Evolutionary conservation across 83 land plant genomes (phyloP), one percentile per base, ranked within the genome.

Genomic region (Diphasiastrum complanatum): DNA sequence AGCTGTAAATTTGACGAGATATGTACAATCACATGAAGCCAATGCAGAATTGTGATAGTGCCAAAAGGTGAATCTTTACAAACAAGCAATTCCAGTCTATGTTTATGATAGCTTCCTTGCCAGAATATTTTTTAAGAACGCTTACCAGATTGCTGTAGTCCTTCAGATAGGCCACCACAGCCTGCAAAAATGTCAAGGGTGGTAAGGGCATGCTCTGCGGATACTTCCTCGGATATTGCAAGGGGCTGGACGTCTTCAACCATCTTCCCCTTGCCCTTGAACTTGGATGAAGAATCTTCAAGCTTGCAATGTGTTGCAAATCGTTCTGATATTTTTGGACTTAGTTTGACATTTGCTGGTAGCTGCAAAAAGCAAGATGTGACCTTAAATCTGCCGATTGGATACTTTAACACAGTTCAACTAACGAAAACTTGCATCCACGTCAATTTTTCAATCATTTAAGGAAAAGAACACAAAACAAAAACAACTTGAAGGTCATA

Each of bases 141-240:
- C 30, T 24, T 67, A 93, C 99, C 99, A 45, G 99, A 75, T 66
- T 89, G 79, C 16, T 86, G 80, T 53, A 93, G 56, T 8, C 99
- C 96, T 33, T 93, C 85, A 14, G 96, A 93, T 55, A 93, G 67
- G 43, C 98, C 98, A 63, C 98, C 98, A 81, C 98, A 93, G 35
- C 98, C 98, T 75, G 98, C 88, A 82, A 93, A 93, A 33, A 93
- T 93, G 62, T 93, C 98, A n/a, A 93, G 63, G 12, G 95, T 85
- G 4, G 89, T 72, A 57, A 93, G 54, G 33, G 69, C 51, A 37
- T 66, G 40, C 23, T 71, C 64, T 20, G 63, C 49, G 24, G 69
- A 49, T 30, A 34, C 47, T 22, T 52, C 68, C 20, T 19, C 48
- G 54, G 46, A 8, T 26, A 54, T 41, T 34, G 68, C 75, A 47